phyloP scores from a whole-genome alignment of 495 filamentous ascomycete genomes.

The Hypoxylon fragiforme region DNA sequence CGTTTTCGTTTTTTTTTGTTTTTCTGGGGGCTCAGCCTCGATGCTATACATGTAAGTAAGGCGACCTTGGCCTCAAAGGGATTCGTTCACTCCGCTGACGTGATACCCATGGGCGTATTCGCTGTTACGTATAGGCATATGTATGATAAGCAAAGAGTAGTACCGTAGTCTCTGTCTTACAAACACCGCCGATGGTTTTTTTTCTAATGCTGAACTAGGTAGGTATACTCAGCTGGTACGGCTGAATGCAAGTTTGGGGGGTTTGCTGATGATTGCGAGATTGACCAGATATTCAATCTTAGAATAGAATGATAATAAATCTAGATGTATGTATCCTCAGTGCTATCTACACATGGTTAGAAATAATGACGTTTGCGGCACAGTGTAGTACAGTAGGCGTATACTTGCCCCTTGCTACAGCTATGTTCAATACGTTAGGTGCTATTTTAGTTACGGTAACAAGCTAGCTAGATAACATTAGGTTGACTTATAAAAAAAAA shows the following conservation, averaged over 20 bases:
- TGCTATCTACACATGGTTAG: too few species aligned
- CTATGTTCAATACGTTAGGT: too few species aligned
- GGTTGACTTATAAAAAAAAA: too few species aligned
- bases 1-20: background rate
- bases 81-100: constrained; percentile 23
- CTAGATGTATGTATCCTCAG: too few species aligned
- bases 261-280: constrained; percentile 23
- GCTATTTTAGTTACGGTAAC: too few species aligned
- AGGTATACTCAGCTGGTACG: constrained; percentile 18
- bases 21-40: constrained; percentile 30
- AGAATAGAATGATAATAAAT: too few species aligned
- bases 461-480: too few species aligned
- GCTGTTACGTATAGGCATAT: background rate
- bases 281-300: constrained; percentile 1
- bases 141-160: constrained; percentile 3
- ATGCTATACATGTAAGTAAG: too few species aligned
- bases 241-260: constrained; percentile 28
- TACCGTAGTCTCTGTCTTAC: constrained; percentile 29
- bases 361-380: constrained; percentile 27
- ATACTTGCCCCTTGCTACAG: too few species aligned
- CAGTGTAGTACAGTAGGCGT: too few species aligned
- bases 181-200: too few species aligned
- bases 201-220: constrained; percentile 6
- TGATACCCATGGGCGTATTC: constrained; percentile 18
- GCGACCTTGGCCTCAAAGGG: constrained; percentile 11